These are phyloP conservation scores for Rhodotorula graminis DNA, from an alignment of 768 basidiomycete genomes.

Conservation along the genomic window DNA sequence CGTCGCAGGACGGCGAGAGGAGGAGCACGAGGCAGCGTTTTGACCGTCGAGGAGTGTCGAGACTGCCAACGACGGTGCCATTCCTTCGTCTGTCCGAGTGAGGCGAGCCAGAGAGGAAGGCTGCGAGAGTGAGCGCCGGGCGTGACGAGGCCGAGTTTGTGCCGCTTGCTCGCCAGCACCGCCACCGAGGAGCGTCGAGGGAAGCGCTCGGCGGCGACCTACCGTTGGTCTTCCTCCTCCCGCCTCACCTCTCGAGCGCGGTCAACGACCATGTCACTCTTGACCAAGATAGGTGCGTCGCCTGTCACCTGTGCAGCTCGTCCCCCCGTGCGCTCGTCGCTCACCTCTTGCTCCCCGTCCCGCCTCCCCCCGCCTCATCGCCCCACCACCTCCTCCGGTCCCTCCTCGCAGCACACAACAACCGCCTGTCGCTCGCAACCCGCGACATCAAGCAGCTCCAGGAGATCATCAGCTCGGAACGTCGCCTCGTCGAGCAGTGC, in stretches of 20 bases:
- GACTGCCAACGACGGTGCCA: too few relatives aligned
- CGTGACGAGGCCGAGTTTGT: too few relatives aligned
- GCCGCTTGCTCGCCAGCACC: too few relatives aligned
- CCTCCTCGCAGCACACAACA: conserved; percentile 30
- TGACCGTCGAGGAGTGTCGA: too few relatives aligned
- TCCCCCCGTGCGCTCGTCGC: too few relatives aligned
- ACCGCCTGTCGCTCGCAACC: conserved; percentile 22
- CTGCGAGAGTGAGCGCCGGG: too few relatives aligned
- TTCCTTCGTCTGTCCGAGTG: too few relatives aligned
- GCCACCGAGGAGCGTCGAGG: too few relatives aligned
- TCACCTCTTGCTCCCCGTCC: neutral
- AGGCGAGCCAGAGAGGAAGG: too few relatives aligned
- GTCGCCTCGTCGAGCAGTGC: conserved; percentile 24
- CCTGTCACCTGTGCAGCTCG: neutral
- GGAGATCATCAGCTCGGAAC: conserved; percentile 31
- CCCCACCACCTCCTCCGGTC: neutral
- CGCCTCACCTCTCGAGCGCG: neutral
- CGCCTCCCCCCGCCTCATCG: neutral
- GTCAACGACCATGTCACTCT: neutral
- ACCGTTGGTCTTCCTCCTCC: neutral
- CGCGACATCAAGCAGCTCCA: conserved; percentile 30
- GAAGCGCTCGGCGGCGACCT: neutral
- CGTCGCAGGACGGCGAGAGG: too few relatives aligned
- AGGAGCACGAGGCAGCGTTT: too few relatives aligned
- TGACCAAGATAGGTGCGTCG: conserved; percentile 2